Evolutionary conservation across 2,329 filamentous ascomycete genomes (phyloP), one percentile per base, ranked within the genome.

Genomic region (Epichloe gansuensis): DNA sequence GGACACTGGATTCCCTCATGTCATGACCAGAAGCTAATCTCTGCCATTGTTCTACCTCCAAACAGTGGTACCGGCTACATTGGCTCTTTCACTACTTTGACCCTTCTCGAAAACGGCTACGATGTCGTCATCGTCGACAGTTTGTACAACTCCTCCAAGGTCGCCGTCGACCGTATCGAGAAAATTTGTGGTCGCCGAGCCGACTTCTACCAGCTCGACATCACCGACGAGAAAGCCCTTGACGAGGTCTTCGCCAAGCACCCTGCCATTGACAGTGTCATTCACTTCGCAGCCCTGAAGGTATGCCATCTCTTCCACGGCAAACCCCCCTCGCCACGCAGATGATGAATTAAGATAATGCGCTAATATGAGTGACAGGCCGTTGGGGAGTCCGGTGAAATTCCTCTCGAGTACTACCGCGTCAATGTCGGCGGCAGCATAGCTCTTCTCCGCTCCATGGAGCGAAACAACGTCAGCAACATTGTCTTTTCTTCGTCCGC

Each of bases 401-500:
- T 89, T 57, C 93, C 93, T 45, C 82, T 97, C 65, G 90, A 96
- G 72, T 98, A 98, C 81, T 98, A 96, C 78, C 81, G 86, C 61
- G 87, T 95, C 75, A 98, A 98, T 68, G 93, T 97, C 55, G 85
- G 85, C 66, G 94, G 93, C 68, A 93, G 89, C 62, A 84, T 98
- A 63, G 78, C 83, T 61, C 85, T 98, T 47, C 80, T 98, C 56
- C 80, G 83, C 58, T 83, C 84, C 64, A 97, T 98, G 89, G 78
- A 81, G 65, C 84, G 83, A 69, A 82, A 96, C 77, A 85, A 91
- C 71, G 90, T 98, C 60, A 81, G 81, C 72, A 97, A 95, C 76
- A 93, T 98, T 63, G 93, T 98, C 71, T 98, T 98, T 75, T 97
- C 91, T 55, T 96, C 89, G 56, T 96, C 90, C 1, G 93, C 93